Base-by-base conservation (phyloP, 164 flowering plant genomes). In the Tetrastigma voinierianum region DNA sequence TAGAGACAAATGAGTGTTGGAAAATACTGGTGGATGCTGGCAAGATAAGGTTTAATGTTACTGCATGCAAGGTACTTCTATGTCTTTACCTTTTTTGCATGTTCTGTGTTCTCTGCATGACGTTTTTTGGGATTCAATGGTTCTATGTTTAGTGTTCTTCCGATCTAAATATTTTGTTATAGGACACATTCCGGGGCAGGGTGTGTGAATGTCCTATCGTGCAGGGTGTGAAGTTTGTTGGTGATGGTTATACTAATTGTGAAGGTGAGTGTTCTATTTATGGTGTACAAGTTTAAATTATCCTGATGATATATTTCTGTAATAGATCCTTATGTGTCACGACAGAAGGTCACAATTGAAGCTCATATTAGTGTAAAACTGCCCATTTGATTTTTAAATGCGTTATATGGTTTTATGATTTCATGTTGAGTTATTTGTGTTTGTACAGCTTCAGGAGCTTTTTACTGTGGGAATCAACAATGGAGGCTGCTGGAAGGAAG, bases 181-280 rank as follows among this genome's bases (percentile, higher is more conserved):
- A 95, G 98, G 98, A 94, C 78, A 94, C 98, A 46, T 94, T 91
- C 66, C 87, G 98, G 6, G n/a, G 98, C 57, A 86, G 93, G n/a
- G n/a, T n/a, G 20, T 94, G 98, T 73, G 90, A 90, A 68, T 95
- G 98, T 76, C 98, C n/a, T n/a, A n/a, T n/a, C n/a, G n/a, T n/a
- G n/a, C n/a, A n/a, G n/a, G n/a, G n/a, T n/a, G n/a, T n/a, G n/a
- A n/a, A n/a, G n/a, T n/a, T n/a, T n/a, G n/a, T n/a, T n/a, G n/a
- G n/a, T n/a, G n/a, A n/a, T n/a, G n/a, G n/a, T n/a, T n/a, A n/a
- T n/a, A n/a, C n/a, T n/a, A n/a, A n/a, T n/a, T n/a, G n/a, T n/a
- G n/a, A n/a, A n/a, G n/a, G n/a, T n/a, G n/a, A n/a, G n/a, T n/a
- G n/a, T n/a, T 47, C 40, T 51, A 25, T 57, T 13, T 48, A 32